Evolutionary conservation across 2,329 filamentous ascomycete genomes (phyloP).

Genomic region (Pseudocercospora macadamiae): DNA sequence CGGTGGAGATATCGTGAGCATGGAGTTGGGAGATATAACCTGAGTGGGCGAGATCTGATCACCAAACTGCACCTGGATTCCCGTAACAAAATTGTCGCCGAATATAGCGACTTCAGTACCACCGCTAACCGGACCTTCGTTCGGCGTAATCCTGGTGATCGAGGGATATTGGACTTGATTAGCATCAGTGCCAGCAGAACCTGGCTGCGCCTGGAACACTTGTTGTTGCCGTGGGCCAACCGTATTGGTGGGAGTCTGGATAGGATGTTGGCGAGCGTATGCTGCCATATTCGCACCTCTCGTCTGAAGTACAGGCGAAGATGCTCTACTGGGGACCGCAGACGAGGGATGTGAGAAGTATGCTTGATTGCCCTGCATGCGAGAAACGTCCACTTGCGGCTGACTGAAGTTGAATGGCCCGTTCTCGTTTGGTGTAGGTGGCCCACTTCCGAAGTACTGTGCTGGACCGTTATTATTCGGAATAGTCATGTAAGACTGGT

Average conservation of each 20-base stretch:
- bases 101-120: slow-evolving; percentile 86
- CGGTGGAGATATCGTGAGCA: slow-evolving; percentile 78
- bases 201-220: slow-evolving; percentile 22
- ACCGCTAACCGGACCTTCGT: slow-evolving; percentile 77
- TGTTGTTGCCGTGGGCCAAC: slow-evolving; percentile 24
- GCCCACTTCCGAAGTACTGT: slow-evolving; percentile 36
- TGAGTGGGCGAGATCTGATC: slow-evolving; percentile 70
- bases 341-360: slow-evolving; percentile 38
- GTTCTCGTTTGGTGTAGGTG: slow-evolving; percentile 37
- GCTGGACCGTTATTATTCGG: slow-evolving; percentile 33
- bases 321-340: slow-evolving; percentile 66
- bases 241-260: slow-evolving; percentile 34
- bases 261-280: slow-evolving; percentile 35
- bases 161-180: slow-evolving; percentile 17
- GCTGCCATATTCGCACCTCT: slow-evolving; percentile 39
- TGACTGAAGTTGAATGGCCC: slow-evolving; percentile 32
- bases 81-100: slow-evolving; percentile 77
- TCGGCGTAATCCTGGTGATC: slow-evolving; percentile 64
- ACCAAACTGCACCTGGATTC: slow-evolving; percentile 84
- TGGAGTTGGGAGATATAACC: slow-evolving; percentile 74
- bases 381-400: slow-evolving; percentile 28
- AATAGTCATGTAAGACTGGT: slow-evolving; percentile 39
- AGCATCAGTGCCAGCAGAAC: slow-evolving; percentile 18
- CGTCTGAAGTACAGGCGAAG: slow-evolving; percentile 62
- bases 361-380: slow-evolving; percentile 30